Base-by-base conservation (phyloP, 2,329 filamentous ascomycete genomes). In the Aspergillus proliferans region DNA sequence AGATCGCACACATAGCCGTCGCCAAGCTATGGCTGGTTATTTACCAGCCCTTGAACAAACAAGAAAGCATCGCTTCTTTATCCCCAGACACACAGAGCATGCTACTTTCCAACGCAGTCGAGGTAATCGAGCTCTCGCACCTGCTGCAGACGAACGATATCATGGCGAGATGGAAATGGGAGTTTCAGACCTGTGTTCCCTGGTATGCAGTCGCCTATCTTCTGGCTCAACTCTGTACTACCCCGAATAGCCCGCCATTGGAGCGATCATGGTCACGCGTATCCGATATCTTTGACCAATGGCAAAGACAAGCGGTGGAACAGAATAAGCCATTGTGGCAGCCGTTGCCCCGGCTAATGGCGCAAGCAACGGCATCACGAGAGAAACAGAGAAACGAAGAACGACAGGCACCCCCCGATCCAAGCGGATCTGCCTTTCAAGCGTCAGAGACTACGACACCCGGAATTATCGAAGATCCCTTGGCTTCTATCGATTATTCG, bases 181-280 rank as follows among this genome's bases (percentile, higher is more conserved):
- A 81, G 5, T 82, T 79, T 60, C 76, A 81, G 55, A 80, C 77
- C 0, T 82, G 81, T 58, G 79, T 75, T 0, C 78, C 82, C 51
- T 83, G 79, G 78, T 74, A 82, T 53, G 77, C 80, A 4, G 73
- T 82, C 3, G 77, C 79, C 0, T 83, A 79, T 54, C 67, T 81
- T 0, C 56, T 83, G 24, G 70, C 82, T 10, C 77, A 81, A 56
- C 64, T 76, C 1, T 73, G 71, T 12, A 52, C 64, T 76, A 2
- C 74, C 71, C 0, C 80, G 77, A 76, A 54, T 67, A 1, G 72
- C 72, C 0, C 62, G 79, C 4, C 72, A 77, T 40, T 28, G 9
- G 9, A 28, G 26, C 26, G 9, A 12, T 28, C 26, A 28, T 28
- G 26, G 26, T 28, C 9, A 4, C 10, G 9, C 26, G 26, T 28